Evolutionary conservation across 306 rosid species (phyloP).

Genomic region (Hylodesmum podocarpum): DNA sequence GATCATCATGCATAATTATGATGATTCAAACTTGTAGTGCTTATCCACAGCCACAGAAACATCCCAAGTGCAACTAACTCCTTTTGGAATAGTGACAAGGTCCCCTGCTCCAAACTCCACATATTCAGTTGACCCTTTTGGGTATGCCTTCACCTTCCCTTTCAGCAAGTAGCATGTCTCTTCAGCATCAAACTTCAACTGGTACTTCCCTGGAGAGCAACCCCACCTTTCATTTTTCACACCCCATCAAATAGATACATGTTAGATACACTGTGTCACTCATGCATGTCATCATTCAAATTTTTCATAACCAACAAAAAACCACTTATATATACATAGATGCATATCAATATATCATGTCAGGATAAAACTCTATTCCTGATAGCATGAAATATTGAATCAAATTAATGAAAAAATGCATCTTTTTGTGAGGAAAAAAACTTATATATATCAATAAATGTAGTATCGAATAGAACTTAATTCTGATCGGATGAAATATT

Average conservation of each 20-base stretch:
- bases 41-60: slow-evolving; percentile 92
- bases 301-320: background rate
- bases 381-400: no score
- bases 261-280: background rate
- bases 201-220: slow-evolving; percentile 93
- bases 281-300: background rate
- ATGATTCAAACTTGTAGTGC: slow-evolving; percentile 90
- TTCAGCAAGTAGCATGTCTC: slow-evolving; percentile 87
- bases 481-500: background rate
- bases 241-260: background rate
- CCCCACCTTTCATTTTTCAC: slow-evolving; percentile 70
- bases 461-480: no score
- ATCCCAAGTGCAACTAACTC: slow-evolving; percentile 98
- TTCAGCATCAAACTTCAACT: slow-evolving; percentile 88
- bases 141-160: slow-evolving; percentile 87
- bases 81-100: slow-evolving; percentile 84
- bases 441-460: no score
- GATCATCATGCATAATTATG: no score
- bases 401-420: no score
- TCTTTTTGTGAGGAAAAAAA: no score
- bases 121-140: slow-evolving; percentile 76
- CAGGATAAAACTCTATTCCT: no score
- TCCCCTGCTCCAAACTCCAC: slow-evolving; percentile 97
- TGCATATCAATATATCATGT: no score
- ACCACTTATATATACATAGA: no score